Evolutionary conservation across 306 rosid species (phyloP).

Genomic region (Dalbergia oliveri): DNA sequence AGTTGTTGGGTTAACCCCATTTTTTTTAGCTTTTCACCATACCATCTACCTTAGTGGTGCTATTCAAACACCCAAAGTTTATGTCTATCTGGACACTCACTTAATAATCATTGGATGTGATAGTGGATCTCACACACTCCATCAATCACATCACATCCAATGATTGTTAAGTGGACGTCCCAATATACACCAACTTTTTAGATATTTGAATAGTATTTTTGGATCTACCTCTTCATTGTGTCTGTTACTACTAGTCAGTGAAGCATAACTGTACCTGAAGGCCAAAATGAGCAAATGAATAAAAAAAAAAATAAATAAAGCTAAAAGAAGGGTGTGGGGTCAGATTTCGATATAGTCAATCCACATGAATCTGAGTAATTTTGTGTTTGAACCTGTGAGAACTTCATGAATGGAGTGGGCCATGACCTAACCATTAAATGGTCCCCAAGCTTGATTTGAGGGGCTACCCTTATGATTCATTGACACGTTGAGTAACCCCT

Average conservation of each 20-base stretch:
- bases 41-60: too few species aligned
- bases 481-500: constrained; percentile 18
- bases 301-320: constrained; percentile 14
- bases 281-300: constrained; percentile 14
- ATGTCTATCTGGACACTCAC: too few species aligned
- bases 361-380: constrained; percentile 45
- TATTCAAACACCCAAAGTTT: too few species aligned
- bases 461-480: constrained; percentile 39
- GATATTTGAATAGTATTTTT: too few species aligned
- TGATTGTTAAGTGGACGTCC: too few species aligned
- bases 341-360: constrained; percentile 52
- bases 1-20: constrained; percentile 43
- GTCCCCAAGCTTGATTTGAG: constrained; percentile 54
- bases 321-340: constrained; percentile 42
- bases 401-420: constrained; percentile 60
- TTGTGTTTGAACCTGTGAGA: constrained; percentile 53
- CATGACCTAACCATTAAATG: constrained; percentile 41
- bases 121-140: too few species aligned
- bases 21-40: constrained; percentile 45
- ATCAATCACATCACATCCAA: too few species aligned
- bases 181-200: too few species aligned
- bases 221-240: constrained; percentile 28
- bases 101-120: too few species aligned
- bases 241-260: constrained; percentile 35
- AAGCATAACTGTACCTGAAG: constrained; percentile 30